A percentile compares a stretch with the other conserved stretches of the same genome.
These are phyloP conservation scores for Candida frijolesensis DNA, from an alignment of 1,139 yeast genomes.

Conservation along the genomic window DNA sequence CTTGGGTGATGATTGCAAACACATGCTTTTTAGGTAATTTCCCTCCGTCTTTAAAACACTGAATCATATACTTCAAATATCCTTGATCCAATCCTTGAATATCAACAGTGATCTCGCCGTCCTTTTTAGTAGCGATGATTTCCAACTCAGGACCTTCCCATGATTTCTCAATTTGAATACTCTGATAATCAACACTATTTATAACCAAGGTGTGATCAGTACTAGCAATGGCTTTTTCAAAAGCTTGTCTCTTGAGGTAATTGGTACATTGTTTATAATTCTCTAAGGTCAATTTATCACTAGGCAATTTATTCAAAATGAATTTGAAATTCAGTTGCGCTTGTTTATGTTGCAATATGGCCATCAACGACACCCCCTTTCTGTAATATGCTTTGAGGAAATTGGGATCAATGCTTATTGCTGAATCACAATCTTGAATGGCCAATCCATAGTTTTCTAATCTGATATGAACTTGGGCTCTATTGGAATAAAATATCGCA, in stretches of 20 bases:
- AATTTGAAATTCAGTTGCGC: slow-evolving; percentile 71
- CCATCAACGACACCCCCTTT: slow-evolving; percentile 80
- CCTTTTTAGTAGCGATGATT: slow-evolving; percentile 30
- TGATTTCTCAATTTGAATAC: slow-evolving; percentile 54
- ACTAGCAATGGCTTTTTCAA: slow-evolving; percentile 84
- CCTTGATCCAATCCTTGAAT: slow-evolving; percentile 41
- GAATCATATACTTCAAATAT: slow-evolving; percentile 68
- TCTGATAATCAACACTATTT: slow-evolving; percentile 48
- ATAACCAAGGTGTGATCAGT: slow-evolving; percentile 46
- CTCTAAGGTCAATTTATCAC: slow-evolving; percentile 67
- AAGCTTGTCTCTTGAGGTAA: slow-evolving; percentile 73
- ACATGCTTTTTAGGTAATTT: slow-evolving; percentile 79
- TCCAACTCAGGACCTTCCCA: slow-evolving; percentile 69
- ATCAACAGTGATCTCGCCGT: slow-evolving; percentile 23
- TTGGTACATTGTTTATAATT: slow-evolving; percentile 67
- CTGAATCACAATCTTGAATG: slow-evolving; percentile 70
- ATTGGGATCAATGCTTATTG: slow-evolving; percentile 65
- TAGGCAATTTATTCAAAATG: slow-evolving; percentile 66
- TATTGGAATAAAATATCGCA: slow-evolving; percentile 78
- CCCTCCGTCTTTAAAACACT: slow-evolving; percentile 71
- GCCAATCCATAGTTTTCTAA: slow-evolving; percentile 87
- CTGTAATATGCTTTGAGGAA: slow-evolving; percentile 81
- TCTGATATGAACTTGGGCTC: slow-evolving; percentile 89
- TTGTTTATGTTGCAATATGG: slow-evolving; percentile 72
- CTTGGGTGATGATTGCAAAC: slow-evolving; percentile 78